phyloP scores from a whole-genome alignment of 805 yeast species.

The Yamadazyma olivae region DNA sequence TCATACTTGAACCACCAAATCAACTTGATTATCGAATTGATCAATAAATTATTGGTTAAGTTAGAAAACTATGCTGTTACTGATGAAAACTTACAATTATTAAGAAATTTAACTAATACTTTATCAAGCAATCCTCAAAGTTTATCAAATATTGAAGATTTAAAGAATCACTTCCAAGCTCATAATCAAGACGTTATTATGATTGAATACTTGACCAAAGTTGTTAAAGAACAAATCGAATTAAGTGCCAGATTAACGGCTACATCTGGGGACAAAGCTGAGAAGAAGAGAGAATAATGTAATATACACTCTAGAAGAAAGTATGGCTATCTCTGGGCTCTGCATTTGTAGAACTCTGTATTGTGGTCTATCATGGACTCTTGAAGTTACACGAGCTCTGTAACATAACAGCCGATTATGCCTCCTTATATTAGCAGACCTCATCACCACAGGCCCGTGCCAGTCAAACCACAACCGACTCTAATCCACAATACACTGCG shows the following conservation, averaged over 20 bases:
- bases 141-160: conserved; percentile 47
- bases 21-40: conserved; percentile 41
- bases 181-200: conserved; percentile 79
- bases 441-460: too few species aligned
- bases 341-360: background rate
- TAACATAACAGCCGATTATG: too few species aligned
- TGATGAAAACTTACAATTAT: conserved; percentile 55
- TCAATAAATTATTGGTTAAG: conserved; percentile 49
- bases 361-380: too few species aligned
- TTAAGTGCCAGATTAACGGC: conserved; percentile 72
- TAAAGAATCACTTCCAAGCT: conserved; percentile 60
- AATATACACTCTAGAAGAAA: background rate
- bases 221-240: conserved; percentile 82
- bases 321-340: too few species aligned
- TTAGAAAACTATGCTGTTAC: conserved; percentile 36
- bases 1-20: conserved; percentile 46
- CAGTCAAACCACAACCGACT: too few species aligned
- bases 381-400: too few species aligned
- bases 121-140: conserved; percentile 51
- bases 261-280: conserved; percentile 11
- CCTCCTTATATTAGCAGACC: too few species aligned
- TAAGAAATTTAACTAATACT: conserved; percentile 60
- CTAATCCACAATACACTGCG: too few species aligned
- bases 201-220: conserved; percentile 78
- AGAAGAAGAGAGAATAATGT: conserved; percentile 3